Base-by-base conservation (phyloP, 2,329 filamentous ascomycete genomes). In the Diaporthe batatas region DNA sequence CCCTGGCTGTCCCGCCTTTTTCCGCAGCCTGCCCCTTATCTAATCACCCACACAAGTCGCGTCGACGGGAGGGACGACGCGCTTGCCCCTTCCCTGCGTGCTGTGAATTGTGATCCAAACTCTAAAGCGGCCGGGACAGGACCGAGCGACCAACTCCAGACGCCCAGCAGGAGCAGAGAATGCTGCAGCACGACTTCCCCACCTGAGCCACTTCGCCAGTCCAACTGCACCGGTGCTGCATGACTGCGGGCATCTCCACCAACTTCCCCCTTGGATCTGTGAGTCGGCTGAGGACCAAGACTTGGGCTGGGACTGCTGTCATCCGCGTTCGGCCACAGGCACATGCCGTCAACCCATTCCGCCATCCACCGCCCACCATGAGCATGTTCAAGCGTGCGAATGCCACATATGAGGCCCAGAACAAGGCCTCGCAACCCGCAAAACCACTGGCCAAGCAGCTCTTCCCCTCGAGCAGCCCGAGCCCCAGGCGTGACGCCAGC, bases 401-500 rank as follows among this genome's bases (percentile, higher is more conserved):
- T 36, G 77, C 79, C 53, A 77, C 72, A 14, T 84, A 81, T 75
- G 79, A 83, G 80, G 83, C 84, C 73, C 81, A 80, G 71, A 77
- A 80, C 7, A 77, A 73, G 55, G 42, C 57, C 32, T 69, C 62
- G 21, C 71, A 78, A 29, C 79, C 80, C n/a, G 69, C 68, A n/a
- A 73, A 55, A 12, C 76, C 79, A 62, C 79, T 88, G 55, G 80
- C 84, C 6, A 89, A 90, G 79, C 84, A 88, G 72, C 81, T 88
- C 21, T 89, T 91, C 75, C 85, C 88, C 5, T 90, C 90, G 1
- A 91, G 87, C 80, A 90, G 86, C 76, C 86, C 88, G 16, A 81
- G 79, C 55, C 79, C 82, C 34, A 77, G 80, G 21, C 81, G 79
- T 7, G 83, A 85, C 79, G 81, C 81, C 51, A 86, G 86, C 73